Evolutionary conservation across 108 stramenopile species (phyloP).

Genomic region (Skeletonema potamos): DNA sequence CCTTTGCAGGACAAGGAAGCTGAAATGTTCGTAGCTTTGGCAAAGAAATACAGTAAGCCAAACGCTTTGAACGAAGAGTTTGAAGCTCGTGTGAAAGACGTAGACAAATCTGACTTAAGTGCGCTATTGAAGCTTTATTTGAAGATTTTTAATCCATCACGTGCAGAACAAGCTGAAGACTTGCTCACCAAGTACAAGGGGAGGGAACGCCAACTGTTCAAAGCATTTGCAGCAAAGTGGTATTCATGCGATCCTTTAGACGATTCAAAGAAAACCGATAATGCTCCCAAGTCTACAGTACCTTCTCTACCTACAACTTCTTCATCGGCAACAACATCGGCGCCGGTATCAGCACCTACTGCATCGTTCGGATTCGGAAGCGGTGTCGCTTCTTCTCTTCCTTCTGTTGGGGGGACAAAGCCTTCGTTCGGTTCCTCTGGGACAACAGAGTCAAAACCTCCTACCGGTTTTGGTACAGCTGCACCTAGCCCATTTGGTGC

Average conservation of each 20-base stretch:
- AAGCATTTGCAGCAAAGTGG: conserved; percentile 1
- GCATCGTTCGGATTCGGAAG: conserved; percentile 29
- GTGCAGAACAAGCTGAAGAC: conserved; percentile 16
- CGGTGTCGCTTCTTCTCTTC: conserved; percentile 24
- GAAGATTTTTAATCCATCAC: conserved; percentile 38
- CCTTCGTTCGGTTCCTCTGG: conserved; percentile 5
- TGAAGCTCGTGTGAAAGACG: conserved; percentile 8
- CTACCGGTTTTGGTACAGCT: background rate
- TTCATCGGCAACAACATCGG: background rate
- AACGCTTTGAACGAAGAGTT: conserved; percentile 58
- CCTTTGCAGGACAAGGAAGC: conserved; percentile 49
- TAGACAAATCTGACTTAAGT: conserved; percentile 25
- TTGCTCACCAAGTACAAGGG: conserved; percentile 81
- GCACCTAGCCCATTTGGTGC: background rate
- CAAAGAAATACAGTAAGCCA: conserved; percentile 57
- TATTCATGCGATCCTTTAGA: background rate
- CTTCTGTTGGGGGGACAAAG: background rate
- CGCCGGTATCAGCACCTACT: conserved; percentile 2
- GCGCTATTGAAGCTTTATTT: conserved; percentile 29
- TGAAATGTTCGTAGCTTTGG: conserved; percentile 68
- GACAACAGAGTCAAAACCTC: conserved; percentile 7
- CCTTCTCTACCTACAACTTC: conserved; percentile 1
- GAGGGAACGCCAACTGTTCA: conserved; percentile 57
- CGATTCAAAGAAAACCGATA: background rate
- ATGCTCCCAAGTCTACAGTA: background rate